phyloP scores from a whole-genome alignment of 371 early-diverging fungal genomes.

The Coemansia sp. region DNA sequence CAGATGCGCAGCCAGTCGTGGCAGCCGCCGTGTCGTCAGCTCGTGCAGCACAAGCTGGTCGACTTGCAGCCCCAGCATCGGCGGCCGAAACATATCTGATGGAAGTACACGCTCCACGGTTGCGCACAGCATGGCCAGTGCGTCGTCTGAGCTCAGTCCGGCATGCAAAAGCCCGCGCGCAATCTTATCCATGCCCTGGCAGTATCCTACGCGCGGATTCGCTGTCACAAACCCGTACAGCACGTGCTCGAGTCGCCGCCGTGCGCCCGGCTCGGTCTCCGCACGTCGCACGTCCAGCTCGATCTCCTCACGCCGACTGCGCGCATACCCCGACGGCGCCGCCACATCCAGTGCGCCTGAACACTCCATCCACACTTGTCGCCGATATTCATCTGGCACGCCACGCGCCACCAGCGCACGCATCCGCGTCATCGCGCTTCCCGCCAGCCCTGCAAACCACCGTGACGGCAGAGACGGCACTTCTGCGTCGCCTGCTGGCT shows the following conservation, averaged over 20 bases:
- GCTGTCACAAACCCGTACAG: constrained; percentile 84
- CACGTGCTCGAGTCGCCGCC: constrained; percentile 64
- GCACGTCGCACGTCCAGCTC: constrained; percentile 46
- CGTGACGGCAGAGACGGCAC: constrained; percentile 14
- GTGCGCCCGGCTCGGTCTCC: background rate
- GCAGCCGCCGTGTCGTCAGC: constrained; percentile 65
- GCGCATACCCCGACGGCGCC: background rate
- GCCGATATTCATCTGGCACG: constrained; percentile 28
- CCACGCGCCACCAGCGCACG: constrained; percentile 24
- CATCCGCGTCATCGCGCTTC: constrained; percentile 3
- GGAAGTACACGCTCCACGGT: constrained; percentile 69
- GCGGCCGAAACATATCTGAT: constrained; percentile 67
- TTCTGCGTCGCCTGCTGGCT: constrained; percentile 3
- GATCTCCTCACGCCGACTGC: constrained; percentile 27
- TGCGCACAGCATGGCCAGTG: constrained; percentile 78
- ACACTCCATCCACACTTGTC: constrained; percentile 49
- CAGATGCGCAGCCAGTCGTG: constrained; percentile 72
- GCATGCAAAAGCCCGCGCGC: constrained; percentile 87
- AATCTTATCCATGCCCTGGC: constrained; percentile 94
- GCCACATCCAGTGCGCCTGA: constrained; percentile 29
- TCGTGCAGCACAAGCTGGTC: constrained; percentile 83
- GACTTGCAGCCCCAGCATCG: constrained; percentile 68
- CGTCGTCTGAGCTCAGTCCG: constrained; percentile 67
- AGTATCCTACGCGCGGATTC: constrained; percentile 84
- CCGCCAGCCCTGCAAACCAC: constrained; percentile 20